These are phyloP conservation scores for Dioscorea cayenensis DNA, from an alignment of 116 monocot species.

Conservation along the genomic window DNA sequence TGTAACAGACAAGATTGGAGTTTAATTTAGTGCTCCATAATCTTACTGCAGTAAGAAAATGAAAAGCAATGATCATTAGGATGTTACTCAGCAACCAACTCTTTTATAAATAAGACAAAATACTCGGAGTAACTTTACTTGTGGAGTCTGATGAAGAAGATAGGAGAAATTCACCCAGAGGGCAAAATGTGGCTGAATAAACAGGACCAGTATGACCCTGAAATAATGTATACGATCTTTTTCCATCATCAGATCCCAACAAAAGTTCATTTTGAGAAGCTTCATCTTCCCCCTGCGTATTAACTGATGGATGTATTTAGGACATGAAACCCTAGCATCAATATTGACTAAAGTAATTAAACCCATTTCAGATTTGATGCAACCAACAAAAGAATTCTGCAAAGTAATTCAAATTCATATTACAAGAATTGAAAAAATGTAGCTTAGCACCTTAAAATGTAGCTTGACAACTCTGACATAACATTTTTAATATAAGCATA, in stretches of 20 bases:
- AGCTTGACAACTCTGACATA: no score
- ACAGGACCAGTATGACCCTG: constrained; percentile 94
- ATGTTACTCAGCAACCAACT: background rate
- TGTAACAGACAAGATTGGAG: constrained; percentile 92
- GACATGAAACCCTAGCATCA: background rate
- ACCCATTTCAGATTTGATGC: background rate
- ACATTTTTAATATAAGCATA: no score
- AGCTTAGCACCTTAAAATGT: no score
- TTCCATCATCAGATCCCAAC: constrained; percentile 50
- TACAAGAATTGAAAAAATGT: no score
- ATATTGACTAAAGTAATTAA: background rate
- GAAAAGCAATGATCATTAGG: constrained; percentile 2
- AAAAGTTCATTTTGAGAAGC: constrained; percentile 30
- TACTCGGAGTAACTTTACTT: constrained; percentile 33
- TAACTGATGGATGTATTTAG: constrained; percentile 27
- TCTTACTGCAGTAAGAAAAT: constrained; percentile 57
- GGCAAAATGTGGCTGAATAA: constrained; percentile 82
- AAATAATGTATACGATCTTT: constrained; percentile 66
- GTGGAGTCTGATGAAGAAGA: constrained; percentile 96
- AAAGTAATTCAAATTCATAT: no score
- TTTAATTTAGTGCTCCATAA: constrained; percentile 94
- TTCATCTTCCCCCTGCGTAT: constrained; percentile 62
- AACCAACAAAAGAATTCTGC: no score
- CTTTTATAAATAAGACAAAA: background rate
- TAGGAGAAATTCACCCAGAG: constrained; percentile 78